Base-by-base conservation (phyloP, 768 basidiomycete species). In the Xerocomellus intermedius region DNA sequence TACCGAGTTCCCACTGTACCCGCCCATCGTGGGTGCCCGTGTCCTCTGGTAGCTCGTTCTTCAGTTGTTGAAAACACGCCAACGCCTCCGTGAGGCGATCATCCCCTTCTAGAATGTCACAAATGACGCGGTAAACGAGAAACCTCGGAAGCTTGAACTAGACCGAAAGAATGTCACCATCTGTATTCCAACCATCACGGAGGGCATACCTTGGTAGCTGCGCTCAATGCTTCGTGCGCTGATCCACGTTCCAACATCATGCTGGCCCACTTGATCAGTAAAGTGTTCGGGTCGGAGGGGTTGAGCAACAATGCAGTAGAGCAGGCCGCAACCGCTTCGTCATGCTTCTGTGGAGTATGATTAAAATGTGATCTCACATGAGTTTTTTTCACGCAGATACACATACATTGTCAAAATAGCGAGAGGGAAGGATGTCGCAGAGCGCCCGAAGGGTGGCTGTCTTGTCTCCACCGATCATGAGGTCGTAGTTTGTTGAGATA, bases 91-190 rank as follows among this genome's bases (percentile, higher is more conserved):
- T 16, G 21, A 48, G 6, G 3, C 30, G 56, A 19, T 17, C 37
- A 13, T 36, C 19, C 19, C 4, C 33, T 36, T 58, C 56, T 0
- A 54, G 33, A 22, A 30, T n/a, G 0, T 48, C 36, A 19, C 56
- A 59, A 2, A 59, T 52, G 0, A 9, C 14, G 0, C 12, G 45
- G 24, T 49, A 45, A 8, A 52, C 14, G 3, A 7, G 0, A 2
- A 41, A 35, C 33, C 7, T 41, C 1, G 55, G 47, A n/a, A 52
- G 8, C 10, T 26, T 39, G 17, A 59, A 52, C 58, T 59, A 13
- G n/a, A 6, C 5, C 13, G 28, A 42, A n/a, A 24, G 16, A 8
- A n/a, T 8, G 3, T 54, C 36, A 39, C 8, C 4, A 28, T 22
- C 22, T 6, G 4, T 3, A 19, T 46, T 21, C 8, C 16, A 13